phyloP scores from a whole-genome alignment of 2,329 filamentous ascomycete species.

The Triangularia verruculosa region DNA sequence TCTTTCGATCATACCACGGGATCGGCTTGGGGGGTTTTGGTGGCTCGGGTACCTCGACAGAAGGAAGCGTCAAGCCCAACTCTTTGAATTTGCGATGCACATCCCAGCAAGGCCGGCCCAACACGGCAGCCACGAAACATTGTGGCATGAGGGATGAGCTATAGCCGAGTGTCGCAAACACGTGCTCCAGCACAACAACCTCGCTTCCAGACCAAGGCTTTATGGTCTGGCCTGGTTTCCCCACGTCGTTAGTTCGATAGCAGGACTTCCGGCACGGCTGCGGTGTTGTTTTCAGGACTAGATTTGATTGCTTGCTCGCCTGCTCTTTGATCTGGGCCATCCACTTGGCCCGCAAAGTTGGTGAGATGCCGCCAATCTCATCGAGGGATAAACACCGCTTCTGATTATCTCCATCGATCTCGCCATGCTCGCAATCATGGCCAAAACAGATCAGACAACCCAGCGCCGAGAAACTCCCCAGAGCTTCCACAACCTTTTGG shows the following conservation, averaged over 20 bases:
- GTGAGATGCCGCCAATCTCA: conserved; percentile 36
- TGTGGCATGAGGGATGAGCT: conserved; percentile 42
- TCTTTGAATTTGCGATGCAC: conserved; percentile 45
- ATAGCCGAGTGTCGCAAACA: conserved; percentile 43
- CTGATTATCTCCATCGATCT: conserved; percentile 54
- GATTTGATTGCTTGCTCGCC: conserved; percentile 7
- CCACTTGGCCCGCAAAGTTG: conserved; percentile 32
- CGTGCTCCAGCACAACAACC: conserved; percentile 45
- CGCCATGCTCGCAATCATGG: conserved; percentile 60
- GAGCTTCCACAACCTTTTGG: conserved; percentile 43
- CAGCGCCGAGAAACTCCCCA: conserved; percentile 55
- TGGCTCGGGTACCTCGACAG: conserved; percentile 20
- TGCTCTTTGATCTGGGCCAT: conserved; percentile 28
- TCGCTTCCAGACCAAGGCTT: conserved; percentile 50
- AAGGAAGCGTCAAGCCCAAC: conserved; percentile 36
- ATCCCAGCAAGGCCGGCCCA: conserved; percentile 52
- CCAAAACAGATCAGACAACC: conserved; percentile 59
- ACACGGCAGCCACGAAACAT: conserved; percentile 49
- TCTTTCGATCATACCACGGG: conserved; percentile 56
- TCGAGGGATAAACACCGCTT: conserved; percentile 53
- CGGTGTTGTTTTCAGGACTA: conserved; percentile 15
- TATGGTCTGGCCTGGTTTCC: conserved; percentile 33
- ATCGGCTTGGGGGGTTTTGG: conserved; percentile 41
- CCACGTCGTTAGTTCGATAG: conserved; percentile 37
- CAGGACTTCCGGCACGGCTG: conserved; percentile 43